phyloP scores from a whole-genome alignment of 768 basidiomycete genomes.

The Solioccasus polychromus region DNA sequence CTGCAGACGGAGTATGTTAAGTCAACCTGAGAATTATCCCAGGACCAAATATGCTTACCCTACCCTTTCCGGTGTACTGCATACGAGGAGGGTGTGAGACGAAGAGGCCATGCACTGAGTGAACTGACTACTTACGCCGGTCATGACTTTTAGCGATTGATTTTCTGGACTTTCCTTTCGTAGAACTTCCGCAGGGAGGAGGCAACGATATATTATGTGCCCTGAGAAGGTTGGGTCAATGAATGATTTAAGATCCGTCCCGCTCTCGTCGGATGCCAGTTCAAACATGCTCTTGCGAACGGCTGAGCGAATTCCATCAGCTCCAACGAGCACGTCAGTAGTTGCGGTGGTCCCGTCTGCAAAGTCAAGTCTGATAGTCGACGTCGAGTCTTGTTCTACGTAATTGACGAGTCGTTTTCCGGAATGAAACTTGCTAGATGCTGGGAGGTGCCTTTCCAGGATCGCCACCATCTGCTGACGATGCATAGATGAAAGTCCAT shows the following conservation, averaged over 20 bases:
- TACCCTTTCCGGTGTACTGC: constrained; percentile 14
- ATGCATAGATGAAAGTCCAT: constrained; percentile 13
- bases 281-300: constrained; percentile 27
- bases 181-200: constrained; percentile 36
- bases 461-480: constrained; percentile 21
- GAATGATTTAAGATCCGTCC: constrained; percentile 6
- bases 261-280: constrained; percentile 1
- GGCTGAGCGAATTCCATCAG: constrained; percentile 40
- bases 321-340: constrained; percentile 44
- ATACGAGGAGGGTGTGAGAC: constrained; percentile 6
- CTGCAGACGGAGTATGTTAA: constrained; percentile 22
- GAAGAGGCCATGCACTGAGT: neutral
- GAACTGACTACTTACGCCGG: constrained; percentile 18
- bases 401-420: constrained; percentile 22
- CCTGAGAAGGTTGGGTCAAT: constrained; percentile 41
- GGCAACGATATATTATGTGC: constrained; percentile 35
- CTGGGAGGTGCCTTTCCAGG: constrained; percentile 18
- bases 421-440: constrained; percentile 15
- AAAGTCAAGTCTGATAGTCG: constrained; percentile 8
- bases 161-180: constrained; percentile 22
- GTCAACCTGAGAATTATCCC: neutral
- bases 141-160: constrained; percentile 13
- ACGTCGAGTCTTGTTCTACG: constrained; percentile 14
- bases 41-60: neutral
- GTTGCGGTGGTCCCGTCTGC: constrained; percentile 18